phyloP scores from a whole-genome alignment of 352 stramenopile genomes.

The Phytophthora europaea region DNA sequence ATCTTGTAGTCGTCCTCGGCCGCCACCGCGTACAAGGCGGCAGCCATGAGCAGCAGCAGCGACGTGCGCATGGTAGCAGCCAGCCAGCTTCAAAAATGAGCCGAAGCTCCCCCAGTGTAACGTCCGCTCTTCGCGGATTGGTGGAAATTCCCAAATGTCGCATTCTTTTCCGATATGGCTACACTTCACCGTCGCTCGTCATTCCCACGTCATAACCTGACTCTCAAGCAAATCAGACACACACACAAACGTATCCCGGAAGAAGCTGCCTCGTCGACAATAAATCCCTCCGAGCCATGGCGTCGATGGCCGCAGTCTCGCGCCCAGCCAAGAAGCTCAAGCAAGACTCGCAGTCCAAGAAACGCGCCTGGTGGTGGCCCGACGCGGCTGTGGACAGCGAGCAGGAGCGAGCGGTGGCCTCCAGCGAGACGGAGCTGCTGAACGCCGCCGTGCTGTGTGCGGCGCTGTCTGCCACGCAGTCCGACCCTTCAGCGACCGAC shows the following conservation, averaged over 20 bases:
- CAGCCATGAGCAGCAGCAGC: slow-evolving; percentile 25
- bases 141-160: slow-evolving; percentile 24
- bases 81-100: slow-evolving; percentile 24
- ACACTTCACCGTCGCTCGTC: slow-evolving; percentile 15
- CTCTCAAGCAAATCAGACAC: slow-evolving; percentile 2
- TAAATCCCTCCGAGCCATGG: slow-evolving; percentile 15
- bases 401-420: slow-evolving; percentile 35
- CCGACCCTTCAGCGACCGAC: slow-evolving; percentile 24
- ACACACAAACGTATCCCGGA: neutral
- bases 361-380: slow-evolving; percentile 60
- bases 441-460: slow-evolving; percentile 83
- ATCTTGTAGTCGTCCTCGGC: slow-evolving; percentile 53
- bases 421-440: slow-evolving; percentile 78
- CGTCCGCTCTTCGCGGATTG: slow-evolving; percentile 14
- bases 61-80: slow-evolving; percentile 15
- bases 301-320: slow-evolving; percentile 17
- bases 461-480: slow-evolving; percentile 54
- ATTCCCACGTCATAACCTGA: too few relatives aligned
- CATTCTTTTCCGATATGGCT: slow-evolving; percentile 37
- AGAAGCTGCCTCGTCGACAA: neutral
- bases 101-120: neutral
- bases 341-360: neutral
- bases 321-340: slow-evolving; percentile 16
- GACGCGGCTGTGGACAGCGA: slow-evolving; percentile 21
- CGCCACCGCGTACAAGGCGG: slow-evolving; percentile 9